Percentiles rank a stretch among this genome's conserved stretches.
phyloP scores from a whole-genome alignment of 2,329 filamentous ascomycete species.

The Aspergillus novoparasiticus region DNA sequence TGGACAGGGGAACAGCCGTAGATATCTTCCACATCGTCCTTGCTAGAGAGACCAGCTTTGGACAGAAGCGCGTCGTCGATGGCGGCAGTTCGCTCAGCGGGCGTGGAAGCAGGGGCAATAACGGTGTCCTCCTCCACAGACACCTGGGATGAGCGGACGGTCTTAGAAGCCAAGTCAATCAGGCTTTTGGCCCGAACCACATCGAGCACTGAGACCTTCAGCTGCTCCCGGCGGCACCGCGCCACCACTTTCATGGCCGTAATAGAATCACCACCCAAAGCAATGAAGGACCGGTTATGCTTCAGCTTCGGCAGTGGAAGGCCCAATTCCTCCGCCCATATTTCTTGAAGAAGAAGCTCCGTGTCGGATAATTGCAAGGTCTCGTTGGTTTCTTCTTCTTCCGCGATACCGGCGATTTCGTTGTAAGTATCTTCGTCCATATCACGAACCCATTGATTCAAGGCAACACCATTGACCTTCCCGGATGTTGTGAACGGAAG shows the following conservation, averaged over 20 bases:
- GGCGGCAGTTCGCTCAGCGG: not conserved
- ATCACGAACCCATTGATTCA: conserved; percentile 1
- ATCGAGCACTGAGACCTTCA: not conserved
- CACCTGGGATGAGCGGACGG: not conserved
- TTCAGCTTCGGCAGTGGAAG: conserved; percentile 45
- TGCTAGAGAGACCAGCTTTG: not conserved
- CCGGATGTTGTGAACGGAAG: conserved; percentile 1
- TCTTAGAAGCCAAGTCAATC: not conserved
- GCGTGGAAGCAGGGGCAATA: not conserved
- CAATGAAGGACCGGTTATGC: conserved; percentile 48
- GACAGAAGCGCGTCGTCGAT: not conserved
- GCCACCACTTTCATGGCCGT: conserved; percentile 15
- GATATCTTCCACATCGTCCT: not conserved
- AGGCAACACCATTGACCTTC: conserved; percentile 3
- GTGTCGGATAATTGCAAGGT: not conserved
- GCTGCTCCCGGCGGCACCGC: conserved; percentile 8
- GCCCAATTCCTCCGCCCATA: conserved; percentile 42
- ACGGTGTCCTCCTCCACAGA: not conserved
- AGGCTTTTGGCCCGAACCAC: not conserved
- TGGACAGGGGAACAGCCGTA: not conserved
- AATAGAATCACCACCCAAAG: conserved; percentile 36
- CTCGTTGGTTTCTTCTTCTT: not conserved
- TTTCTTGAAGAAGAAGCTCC: conserved; percentile 9
- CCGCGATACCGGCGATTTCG: not conserved
- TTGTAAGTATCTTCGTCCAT: conserved; percentile 2